phyloP scores from a whole-genome alignment of 1,284 basidiomycete species.

The Hymenochaete sp. region DNA sequence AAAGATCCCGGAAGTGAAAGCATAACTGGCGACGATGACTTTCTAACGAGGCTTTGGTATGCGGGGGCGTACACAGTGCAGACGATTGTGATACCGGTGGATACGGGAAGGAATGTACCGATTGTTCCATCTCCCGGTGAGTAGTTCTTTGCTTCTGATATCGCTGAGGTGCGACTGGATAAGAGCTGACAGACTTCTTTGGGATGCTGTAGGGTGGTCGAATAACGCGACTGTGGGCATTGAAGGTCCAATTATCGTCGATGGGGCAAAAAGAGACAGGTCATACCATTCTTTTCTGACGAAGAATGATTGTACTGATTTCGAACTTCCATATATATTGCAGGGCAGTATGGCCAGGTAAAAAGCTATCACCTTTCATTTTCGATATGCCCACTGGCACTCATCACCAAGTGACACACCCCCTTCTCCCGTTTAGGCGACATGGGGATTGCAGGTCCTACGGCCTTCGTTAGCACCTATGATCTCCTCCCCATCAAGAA shows the following conservation, averaged over 20 bases:
- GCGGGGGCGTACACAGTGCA: conserved; percentile 55
- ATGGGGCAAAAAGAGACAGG: conserved; percentile 54
- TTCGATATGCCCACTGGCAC: not conserved
- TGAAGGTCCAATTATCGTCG: conserved; percentile 53
- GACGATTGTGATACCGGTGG: conserved; percentile 44
- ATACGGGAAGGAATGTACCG: conserved; percentile 46
- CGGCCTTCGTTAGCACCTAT: conserved; percentile 52
- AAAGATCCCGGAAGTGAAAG: conserved; percentile 27
- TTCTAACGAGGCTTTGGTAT: conserved; percentile 54
- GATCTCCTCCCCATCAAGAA: conserved; percentile 48
- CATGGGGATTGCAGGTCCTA: conserved; percentile 56
- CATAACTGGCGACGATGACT: conserved; percentile 31
- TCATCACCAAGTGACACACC: not conserved
- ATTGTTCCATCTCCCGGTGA: conserved; percentile 31
- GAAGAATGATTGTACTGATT: not conserved
- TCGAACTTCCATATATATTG: no score
- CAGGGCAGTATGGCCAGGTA: conserved; percentile 54
- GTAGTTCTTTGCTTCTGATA: not conserved
- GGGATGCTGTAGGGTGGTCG: no score
- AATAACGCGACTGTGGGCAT: conserved; percentile 50
- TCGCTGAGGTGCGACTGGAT: conserved; percentile 17
- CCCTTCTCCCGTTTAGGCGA: conserved; percentile 31
- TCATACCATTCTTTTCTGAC: conserved; percentile 26
- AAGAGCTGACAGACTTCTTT: conserved; percentile 24
- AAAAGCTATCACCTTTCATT: not conserved